These are phyloP conservation scores for Neoconidiobolus thromboides DNA, from an alignment of 371 early-diverging fungal genomes.

Conservation along the genomic window DNA sequence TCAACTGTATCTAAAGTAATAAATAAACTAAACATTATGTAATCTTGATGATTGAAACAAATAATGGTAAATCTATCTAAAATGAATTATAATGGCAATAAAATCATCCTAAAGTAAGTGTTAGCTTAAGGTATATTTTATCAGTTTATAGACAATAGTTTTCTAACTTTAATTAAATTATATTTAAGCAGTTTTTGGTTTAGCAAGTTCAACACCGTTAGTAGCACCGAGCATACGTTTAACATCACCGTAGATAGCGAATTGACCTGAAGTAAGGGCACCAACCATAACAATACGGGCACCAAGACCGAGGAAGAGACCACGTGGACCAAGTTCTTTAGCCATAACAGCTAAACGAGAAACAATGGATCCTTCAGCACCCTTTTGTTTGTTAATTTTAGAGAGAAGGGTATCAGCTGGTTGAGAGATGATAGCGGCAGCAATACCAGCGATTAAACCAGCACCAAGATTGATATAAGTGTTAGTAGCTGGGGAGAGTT, in stretches of 20 bases:
- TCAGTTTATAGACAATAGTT: too few relatives aligned
- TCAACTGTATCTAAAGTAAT: too few relatives aligned
- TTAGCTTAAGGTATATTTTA: too few relatives aligned
- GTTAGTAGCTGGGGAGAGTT: conserved; percentile 21
- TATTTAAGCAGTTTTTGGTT: conserved; percentile 5
- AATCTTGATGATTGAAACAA: too few relatives aligned
- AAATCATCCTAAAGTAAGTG: too few relatives aligned
- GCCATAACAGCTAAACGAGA: conserved; percentile 29
- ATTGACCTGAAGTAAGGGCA: conserved; percentile 48
- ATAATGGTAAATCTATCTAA: too few relatives aligned
- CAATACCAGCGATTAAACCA: conserved; percentile 81
- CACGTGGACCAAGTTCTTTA: conserved; percentile 33
- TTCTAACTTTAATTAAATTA: too few relatives aligned
- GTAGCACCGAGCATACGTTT: conserved; percentile 52
- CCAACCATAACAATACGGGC: conserved; percentile 60
- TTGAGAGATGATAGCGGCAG: conserved; percentile 85
- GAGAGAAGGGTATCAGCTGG: conserved; percentile 90
- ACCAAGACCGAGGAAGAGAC: conserved; percentile 41
- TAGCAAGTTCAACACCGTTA: conserved; percentile 35
- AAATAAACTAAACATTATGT: too few relatives aligned
- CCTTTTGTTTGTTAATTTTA: conserved; percentile 56
- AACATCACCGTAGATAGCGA: conserved; percentile 34
- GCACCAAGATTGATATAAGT: conserved; percentile 65
- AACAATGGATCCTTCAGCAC: conserved; percentile 25
- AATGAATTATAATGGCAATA: too few relatives aligned